Evolutionary conservation across 805 yeast species (phyloP).

Genomic region (Yarrowia osloensis): DNA sequence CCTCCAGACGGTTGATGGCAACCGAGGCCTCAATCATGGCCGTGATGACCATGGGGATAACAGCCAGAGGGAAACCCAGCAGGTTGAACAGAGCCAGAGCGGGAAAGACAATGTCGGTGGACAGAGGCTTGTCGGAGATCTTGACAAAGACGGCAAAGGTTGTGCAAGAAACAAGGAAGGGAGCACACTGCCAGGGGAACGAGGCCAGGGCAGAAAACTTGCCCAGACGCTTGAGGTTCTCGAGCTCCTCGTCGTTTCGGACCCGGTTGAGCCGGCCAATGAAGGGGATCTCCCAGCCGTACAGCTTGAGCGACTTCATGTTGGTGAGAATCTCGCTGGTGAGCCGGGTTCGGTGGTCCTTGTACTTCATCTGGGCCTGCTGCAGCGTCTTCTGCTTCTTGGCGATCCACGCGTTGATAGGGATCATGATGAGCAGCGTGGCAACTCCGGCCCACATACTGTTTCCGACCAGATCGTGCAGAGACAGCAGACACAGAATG

Average conservation of each 20-base stretch:
- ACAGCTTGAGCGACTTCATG: constrained; percentile 80
- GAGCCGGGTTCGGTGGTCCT: constrained; percentile 73
- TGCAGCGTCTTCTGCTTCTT: constrained; percentile 56
- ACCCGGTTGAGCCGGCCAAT: constrained; percentile 52
- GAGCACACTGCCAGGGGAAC: constrained; percentile 86
- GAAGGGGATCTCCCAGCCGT: constrained; percentile 87
- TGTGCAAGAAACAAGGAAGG: constrained; percentile 86
- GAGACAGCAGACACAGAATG: constrained; percentile 69
- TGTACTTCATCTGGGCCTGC: constrained; percentile 83
- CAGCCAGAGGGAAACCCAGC: constrained; percentile 87
- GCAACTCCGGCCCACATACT: constrained; percentile 91
- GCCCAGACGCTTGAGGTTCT: constrained; percentile 72
- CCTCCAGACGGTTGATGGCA: constrained; percentile 58
- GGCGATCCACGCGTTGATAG: constrained; percentile 60
- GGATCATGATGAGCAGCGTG: constrained; percentile 71
- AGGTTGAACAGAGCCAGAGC: constrained; percentile 66
- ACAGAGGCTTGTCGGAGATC: constrained; percentile 63
- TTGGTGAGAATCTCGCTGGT: constrained; percentile 87
- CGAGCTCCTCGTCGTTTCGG: constrained; percentile 62
- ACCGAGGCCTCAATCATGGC: constrained; percentile 81
- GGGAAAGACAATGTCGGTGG: constrained; percentile 85
- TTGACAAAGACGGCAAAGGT: constrained; percentile 84
- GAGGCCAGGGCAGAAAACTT: constrained; percentile 82
- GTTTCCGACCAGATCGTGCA: constrained; percentile 74
- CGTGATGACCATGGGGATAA: constrained; percentile 87